phyloP scores from a whole-genome alignment of 306 rosid species.

The Castanopsis chinensis region DNA sequence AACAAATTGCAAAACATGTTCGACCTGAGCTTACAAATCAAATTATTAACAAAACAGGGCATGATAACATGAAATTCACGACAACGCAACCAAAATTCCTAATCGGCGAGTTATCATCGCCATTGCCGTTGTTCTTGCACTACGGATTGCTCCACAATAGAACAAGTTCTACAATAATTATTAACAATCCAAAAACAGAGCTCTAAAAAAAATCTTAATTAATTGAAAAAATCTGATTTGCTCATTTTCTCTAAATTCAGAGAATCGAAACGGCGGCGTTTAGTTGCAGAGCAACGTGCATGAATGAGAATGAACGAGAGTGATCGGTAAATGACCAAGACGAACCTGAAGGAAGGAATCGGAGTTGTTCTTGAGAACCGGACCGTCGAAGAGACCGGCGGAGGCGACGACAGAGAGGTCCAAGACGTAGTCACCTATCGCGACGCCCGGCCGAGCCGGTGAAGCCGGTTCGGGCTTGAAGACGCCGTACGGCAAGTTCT shows the following conservation, averaged over 20 bases:
- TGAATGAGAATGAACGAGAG: background rate
- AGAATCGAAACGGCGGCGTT: background rate
- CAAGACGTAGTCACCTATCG: constrained; percentile 82
- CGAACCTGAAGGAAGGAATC: constrained; percentile 73
- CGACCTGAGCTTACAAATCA: background rate
- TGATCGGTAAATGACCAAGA: background rate
- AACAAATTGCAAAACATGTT: background rate
- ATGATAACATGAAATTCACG: background rate
- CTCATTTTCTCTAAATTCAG: background rate
- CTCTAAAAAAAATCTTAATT: background rate
- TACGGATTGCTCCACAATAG: too few species aligned
- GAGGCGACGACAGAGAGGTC: constrained; percentile 74
- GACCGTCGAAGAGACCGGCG: constrained; percentile 76
- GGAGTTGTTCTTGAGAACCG: constrained; percentile 71
- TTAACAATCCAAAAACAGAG: background rate
- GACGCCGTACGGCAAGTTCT: constrained; percentile 83
- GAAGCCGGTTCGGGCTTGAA: constrained; percentile 59
- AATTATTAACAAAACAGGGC: background rate
- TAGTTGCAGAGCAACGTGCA: background rate
- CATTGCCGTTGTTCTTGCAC: too few species aligned
- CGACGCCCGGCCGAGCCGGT: constrained; percentile 71
- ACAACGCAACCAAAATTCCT: background rate
- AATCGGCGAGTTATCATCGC: background rate
- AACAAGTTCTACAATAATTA: background rate
- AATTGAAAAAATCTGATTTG: background rate